phyloP scores from a whole-genome alignment of 2,329 filamentous ascomycete genomes.

The Paecilomyces sp. region DNA sequence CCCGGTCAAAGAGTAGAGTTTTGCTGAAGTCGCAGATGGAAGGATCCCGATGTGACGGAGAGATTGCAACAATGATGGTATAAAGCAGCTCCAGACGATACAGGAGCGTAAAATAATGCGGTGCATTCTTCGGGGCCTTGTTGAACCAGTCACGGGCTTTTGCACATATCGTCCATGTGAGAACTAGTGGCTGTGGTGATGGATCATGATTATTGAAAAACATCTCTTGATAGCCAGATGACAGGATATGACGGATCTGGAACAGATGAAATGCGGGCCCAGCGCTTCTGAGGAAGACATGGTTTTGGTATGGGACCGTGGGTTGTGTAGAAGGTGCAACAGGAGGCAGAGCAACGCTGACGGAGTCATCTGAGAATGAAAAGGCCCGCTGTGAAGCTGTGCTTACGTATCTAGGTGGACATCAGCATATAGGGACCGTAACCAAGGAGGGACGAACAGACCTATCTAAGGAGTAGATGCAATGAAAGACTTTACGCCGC shows the following conservation, averaged over 20 bases:
- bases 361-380: slow-evolving; percentile 86
- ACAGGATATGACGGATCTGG: slow-evolving; percentile 76
- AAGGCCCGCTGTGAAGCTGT: slow-evolving; percentile 83
- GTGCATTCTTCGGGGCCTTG: slow-evolving; percentile 60
- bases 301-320: slow-evolving; percentile 32
- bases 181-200: slow-evolving; percentile 56
- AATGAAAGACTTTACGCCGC: slow-evolving; percentile 79
- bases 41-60: slow-evolving; percentile 68
- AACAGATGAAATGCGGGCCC: slow-evolving; percentile 73
- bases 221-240: slow-evolving; percentile 80
- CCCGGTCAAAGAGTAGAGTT: slow-evolving; percentile 76
- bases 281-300: slow-evolving; percentile 50
- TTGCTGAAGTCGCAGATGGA: slow-evolving; percentile 67
- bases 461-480: slow-evolving; percentile 84
- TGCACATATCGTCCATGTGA: slow-evolving; percentile 33
- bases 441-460: slow-evolving; percentile 29
- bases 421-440: slow-evolving; percentile 3
- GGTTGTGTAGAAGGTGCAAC: slow-evolving; percentile 39
- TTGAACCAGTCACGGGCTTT: slow-evolving; percentile 73
- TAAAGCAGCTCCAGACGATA: slow-evolving; percentile 87
- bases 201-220: slow-evolving; percentile 69
- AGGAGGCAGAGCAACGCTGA: slow-evolving; percentile 69
- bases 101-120: slow-evolving; percentile 61
- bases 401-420: slow-evolving; percentile 64
- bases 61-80: slow-evolving; percentile 83